Conservation (phyloP, 345 rosid genomes). For the Rhodamnia rubescens region DNA sequence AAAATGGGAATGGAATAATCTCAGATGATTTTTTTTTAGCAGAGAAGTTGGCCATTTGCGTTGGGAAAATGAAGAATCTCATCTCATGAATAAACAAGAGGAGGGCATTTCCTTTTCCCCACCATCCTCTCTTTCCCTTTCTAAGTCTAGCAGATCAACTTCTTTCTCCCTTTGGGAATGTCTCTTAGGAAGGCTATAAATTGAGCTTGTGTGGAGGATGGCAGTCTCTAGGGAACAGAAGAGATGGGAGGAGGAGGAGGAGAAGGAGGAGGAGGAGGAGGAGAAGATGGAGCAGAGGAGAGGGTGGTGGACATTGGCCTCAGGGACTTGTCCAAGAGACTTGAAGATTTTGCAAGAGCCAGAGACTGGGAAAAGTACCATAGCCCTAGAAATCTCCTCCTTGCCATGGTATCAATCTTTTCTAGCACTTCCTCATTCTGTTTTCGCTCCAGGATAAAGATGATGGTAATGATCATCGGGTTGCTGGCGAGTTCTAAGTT, state of each 20-base stretch:
- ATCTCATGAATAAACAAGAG: background rate
- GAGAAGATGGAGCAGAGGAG: slow-evolving; percentile 2
- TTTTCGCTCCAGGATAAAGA: background rate
- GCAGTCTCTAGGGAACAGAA: background rate
- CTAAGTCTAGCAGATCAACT: background rate
- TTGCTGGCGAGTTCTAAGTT: background rate
- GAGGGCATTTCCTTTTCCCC: background rate
- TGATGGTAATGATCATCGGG: background rate
- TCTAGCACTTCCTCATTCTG: background rate
- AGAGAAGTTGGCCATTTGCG: background rate
- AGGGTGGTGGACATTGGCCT: slow-evolving; percentile 39
- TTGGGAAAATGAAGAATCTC: background rate
- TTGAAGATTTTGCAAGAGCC: slow-evolving; percentile 77
- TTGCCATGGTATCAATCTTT: slow-evolving; percentile 38
- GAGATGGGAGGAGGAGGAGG: background rate
- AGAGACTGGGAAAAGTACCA: slow-evolving; percentile 87
- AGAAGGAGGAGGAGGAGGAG: background rate
- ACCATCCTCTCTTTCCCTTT: background rate
- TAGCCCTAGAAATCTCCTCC: slow-evolving; percentile 84
- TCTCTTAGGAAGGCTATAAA: background rate
- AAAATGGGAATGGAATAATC: background rate
- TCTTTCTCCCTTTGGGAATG: background rate
- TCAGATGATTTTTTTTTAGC: background rate
- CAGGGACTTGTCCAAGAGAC: slow-evolving; percentile 44
- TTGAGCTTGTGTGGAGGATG: background rate